Evolutionary conservation across 1,284 basidiomycete genomes (phyloP).

Genomic region (Boletellus deceptivus): DNA sequence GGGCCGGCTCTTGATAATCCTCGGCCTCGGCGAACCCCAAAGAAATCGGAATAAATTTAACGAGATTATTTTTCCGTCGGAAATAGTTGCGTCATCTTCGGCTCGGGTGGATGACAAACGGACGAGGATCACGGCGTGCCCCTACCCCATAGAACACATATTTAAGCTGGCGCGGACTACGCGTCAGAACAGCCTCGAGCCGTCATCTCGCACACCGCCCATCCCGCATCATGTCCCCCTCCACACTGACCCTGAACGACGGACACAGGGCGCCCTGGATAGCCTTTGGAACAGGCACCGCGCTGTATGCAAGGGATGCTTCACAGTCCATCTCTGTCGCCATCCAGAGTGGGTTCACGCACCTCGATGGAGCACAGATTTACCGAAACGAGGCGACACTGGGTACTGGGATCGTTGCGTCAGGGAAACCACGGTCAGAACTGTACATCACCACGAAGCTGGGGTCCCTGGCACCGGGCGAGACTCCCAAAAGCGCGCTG

Average conservation of each 20-base stretch:
- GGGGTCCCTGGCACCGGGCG: background rate
- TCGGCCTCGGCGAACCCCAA: no score
- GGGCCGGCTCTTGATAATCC: slow-evolving; percentile 38
- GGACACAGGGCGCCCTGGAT: slow-evolving; percentile 58
- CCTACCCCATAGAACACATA: no score
- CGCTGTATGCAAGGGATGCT: slow-evolving; percentile 53
- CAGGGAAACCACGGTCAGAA: background rate
- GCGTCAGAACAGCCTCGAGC: no score
- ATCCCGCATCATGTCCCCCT: slow-evolving; percentile 34
- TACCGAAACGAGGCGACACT: slow-evolving; percentile 36
- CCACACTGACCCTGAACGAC: slow-evolving; percentile 55
- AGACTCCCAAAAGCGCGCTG: slow-evolving; percentile 33
- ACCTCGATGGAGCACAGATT: slow-evolving; percentile 70
- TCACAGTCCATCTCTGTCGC: slow-evolving; percentile 48
- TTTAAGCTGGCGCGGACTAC: no score
- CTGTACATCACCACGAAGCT: background rate
- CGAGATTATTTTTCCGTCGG: no score
- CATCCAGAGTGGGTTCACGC: slow-evolving; percentile 60
- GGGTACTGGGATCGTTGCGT: background rate
- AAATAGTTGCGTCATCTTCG: no score
- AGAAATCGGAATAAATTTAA: no score
- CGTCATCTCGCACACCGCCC: slow-evolving; percentile 15
- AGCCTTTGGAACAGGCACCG: slow-evolving; percentile 70
- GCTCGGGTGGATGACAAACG: no score
- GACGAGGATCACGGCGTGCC: no score